These are phyloP conservation scores for Salvia splendens DNA, from an alignment of 257 asterid species.

Conservation along the genomic window DNA sequence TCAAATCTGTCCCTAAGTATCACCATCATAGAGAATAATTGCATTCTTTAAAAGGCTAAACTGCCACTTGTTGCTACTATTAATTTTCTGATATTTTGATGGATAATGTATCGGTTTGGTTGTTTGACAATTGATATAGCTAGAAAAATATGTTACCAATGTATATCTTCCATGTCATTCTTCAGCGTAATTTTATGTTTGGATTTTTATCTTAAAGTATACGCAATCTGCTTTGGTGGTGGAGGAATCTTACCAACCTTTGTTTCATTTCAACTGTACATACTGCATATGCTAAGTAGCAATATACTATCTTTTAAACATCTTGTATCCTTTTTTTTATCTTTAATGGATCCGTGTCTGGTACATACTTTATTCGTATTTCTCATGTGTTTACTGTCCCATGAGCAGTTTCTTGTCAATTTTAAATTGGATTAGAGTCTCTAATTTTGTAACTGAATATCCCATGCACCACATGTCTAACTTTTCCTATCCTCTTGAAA, in stretches of 20 bases:
- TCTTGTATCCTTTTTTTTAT: not conserved
- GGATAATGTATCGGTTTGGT: constrained; percentile 6
- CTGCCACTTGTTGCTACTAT: constrained; percentile 7
- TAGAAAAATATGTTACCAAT: not conserved
- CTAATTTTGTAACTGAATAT: not conserved
- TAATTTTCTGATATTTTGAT: not conserved
- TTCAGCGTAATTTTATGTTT: no score
- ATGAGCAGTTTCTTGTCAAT: constrained; percentile 15
- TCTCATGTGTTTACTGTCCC: constrained; percentile 1
- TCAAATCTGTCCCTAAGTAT: no score
- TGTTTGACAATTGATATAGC: not conserved
- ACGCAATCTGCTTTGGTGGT: not conserved
- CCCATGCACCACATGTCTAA: not conserved
- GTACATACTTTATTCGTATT: not conserved
- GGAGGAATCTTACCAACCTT: not conserved
- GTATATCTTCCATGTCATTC: not conserved
- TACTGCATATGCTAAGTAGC: not conserved
- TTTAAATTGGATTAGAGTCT: constrained; percentile 1
- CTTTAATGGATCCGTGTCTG: not conserved
- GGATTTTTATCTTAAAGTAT: not conserved
- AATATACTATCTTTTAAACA: not conserved
- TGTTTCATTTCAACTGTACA: not conserved
- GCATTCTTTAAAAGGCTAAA: not conserved
- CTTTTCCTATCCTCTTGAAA: not conserved
- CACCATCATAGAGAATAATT: not conserved